These are phyloP conservation scores for Sanghuangporus weigelae DNA, from an alignment of 1,284 basidiomycete species.

Conservation along the genomic window DNA sequence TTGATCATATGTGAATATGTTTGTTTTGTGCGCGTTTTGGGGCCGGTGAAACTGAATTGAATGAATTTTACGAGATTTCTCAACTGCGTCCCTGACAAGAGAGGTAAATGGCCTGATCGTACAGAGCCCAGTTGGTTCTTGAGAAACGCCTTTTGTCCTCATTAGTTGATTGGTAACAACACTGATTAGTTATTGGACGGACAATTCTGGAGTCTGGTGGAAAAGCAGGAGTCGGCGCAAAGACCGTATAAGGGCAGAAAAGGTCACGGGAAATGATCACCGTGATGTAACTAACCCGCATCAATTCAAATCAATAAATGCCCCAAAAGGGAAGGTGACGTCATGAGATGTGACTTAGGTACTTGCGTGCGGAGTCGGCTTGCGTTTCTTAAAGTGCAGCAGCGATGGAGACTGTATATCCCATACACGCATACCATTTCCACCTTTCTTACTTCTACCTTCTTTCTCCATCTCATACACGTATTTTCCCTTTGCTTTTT, in stretches of 20 bases:
- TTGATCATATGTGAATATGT: background rate
- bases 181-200: background rate
- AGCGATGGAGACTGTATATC: background rate
- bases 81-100: background rate
- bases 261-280: background rate
- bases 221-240: background rate
- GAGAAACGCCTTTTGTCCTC: background rate
- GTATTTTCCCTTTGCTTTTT: background rate
- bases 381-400: conserved; percentile 2
- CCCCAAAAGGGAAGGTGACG: background rate
- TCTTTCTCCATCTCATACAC: background rate
- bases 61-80: background rate
- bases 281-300: conserved; percentile 1
- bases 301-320: background rate
- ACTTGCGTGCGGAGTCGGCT: background rate
- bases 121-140: background rate
- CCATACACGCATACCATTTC: background rate
- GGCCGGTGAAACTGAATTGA: background rate
- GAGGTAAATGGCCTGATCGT: background rate
- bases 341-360: background rate
- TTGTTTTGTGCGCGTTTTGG: background rate
- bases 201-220: background rate
- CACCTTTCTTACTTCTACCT: background rate
- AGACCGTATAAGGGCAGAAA: background rate
- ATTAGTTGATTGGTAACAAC: background rate